Conservation (phyloP, 2,329 filamentous ascomycete genomes). For the Monosporascus sp. region DNA sequence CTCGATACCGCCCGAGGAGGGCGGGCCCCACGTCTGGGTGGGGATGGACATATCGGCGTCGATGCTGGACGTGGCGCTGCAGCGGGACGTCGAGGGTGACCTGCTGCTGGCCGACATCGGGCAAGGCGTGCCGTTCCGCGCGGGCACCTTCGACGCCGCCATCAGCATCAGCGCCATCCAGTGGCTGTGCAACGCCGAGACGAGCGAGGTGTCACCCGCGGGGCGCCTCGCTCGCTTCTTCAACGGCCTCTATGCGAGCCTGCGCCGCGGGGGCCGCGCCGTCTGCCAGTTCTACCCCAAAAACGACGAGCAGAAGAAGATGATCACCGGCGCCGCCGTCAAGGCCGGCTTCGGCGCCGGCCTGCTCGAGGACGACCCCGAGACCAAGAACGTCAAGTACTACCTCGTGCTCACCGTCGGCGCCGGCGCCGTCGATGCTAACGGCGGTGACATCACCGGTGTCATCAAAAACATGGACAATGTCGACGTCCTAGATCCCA, state of each 20-base stretch:
- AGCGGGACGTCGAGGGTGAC: slow-evolving; percentile 88
- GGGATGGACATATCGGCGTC: slow-evolving; percentile 91
- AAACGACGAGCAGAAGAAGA: slow-evolving; percentile 82
- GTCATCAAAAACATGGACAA: slow-evolving; percentile 85
- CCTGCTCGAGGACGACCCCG: slow-evolving; percentile 89
- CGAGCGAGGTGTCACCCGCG: slow-evolving; percentile 73
- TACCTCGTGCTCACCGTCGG: slow-evolving; percentile 93
- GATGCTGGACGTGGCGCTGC: slow-evolving; percentile 95
- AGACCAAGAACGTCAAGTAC: slow-evolving; percentile 94
- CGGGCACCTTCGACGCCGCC: slow-evolving; percentile 89
- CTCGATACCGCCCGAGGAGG: slow-evolving; percentile 59
- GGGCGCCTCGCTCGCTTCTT: slow-evolving; percentile 83
- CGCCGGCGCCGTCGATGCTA: slow-evolving; percentile 42
- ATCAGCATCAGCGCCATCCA: slow-evolving; percentile 96
- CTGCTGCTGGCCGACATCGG: slow-evolving; percentile 93
- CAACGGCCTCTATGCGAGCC: slow-evolving; percentile 79
- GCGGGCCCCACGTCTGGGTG: slow-evolving; percentile 90
- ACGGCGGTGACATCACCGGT: slow-evolving; percentile 77
- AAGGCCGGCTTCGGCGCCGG: slow-evolving; percentile 94
- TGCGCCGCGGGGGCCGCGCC: slow-evolving; percentile 79
- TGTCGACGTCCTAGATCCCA: slow-evolving; percentile 74
- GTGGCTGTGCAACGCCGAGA: slow-evolving; percentile 96
- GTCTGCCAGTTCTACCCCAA: slow-evolving; percentile 99
- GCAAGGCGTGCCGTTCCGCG: slow-evolving; percentile 88
- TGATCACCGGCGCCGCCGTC: slow-evolving; percentile 88